phyloP scores from a whole-genome alignment of 177 flowering plant genomes.

The Vitis hybrid region DNA sequence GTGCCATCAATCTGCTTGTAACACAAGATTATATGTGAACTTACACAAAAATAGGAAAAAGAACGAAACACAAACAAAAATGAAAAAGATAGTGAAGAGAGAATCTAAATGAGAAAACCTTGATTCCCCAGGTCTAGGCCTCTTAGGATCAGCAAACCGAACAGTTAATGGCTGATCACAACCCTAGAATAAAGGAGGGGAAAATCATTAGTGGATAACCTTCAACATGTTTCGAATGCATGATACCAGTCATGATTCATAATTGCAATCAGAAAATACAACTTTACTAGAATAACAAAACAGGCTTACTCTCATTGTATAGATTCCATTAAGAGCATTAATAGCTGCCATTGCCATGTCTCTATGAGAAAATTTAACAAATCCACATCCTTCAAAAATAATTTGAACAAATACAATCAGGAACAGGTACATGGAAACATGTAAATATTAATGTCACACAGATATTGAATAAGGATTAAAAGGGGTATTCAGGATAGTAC shows the following conservation, averaged over 20 bases:
- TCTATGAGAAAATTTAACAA: slow-evolving; percentile 75
- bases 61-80: not conserved
- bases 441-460: not conserved
- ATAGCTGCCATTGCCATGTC: slow-evolving; percentile 93
- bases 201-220: not conserved
- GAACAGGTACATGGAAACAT: slow-evolving; percentile 1
- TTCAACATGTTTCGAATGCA: too few species aligned
- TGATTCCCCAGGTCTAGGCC: slow-evolving; percentile 82
- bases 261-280: not conserved
- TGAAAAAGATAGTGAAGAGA: too few species aligned
- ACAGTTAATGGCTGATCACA: slow-evolving; percentile 92
- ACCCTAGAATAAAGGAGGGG: slow-evolving; percentile 45
- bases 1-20: not conserved
- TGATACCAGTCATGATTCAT: too few species aligned
- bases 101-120: slow-evolving; percentile 38
- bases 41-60: not conserved
- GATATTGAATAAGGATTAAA: too few species aligned
- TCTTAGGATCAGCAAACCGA: slow-evolving; percentile 98
- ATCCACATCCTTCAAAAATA: slow-evolving; percentile 83
- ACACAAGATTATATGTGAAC: not conserved
- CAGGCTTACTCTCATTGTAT: slow-evolving; percentile 79
- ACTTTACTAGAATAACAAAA: not conserved
- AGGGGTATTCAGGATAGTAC: too few species aligned
- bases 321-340: slow-evolving; percentile 76
- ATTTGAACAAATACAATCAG: slow-evolving; percentile 8